phyloP scores from a whole-genome alignment of 2,329 filamentous ascomycete species.

The Domatiomyces catenatus region DNA sequence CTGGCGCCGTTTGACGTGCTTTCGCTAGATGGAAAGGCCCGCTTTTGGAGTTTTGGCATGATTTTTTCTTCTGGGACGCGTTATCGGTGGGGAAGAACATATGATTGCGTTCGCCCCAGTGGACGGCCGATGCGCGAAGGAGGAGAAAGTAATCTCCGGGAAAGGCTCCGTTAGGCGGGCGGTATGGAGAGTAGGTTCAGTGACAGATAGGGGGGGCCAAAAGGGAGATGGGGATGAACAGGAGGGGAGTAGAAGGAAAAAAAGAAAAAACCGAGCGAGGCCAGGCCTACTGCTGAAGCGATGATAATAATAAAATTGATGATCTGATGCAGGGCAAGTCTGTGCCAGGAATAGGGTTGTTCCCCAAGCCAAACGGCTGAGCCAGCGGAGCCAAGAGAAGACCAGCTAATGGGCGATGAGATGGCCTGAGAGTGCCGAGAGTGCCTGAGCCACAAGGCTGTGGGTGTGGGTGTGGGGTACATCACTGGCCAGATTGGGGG shows the following conservation, averaged over 20 bases:
- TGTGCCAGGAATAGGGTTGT: too few relatives aligned
- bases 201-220: not conserved
- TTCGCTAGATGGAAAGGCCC: conserved; percentile 5
- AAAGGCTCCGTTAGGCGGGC: not conserved
- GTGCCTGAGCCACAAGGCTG: too few relatives aligned
- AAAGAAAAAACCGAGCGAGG: not conserved
- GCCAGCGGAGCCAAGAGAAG: too few relatives aligned
- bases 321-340: too few relatives aligned
- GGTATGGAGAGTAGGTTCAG: too few relatives aligned
- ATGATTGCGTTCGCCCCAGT: not conserved
- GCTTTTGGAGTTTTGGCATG: conserved; percentile 14
- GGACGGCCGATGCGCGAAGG: not conserved
- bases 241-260: not conserved
- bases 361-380: too few relatives aligned
- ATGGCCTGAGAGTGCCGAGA: too few relatives aligned
- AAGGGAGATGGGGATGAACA: not conserved
- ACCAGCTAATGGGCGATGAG: too few relatives aligned
- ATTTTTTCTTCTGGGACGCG: not conserved
- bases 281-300: not conserved
- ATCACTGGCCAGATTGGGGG: too few relatives aligned
- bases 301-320: not conserved
- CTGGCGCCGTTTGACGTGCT: conserved; percentile 5
- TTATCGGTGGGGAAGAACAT: not conserved
- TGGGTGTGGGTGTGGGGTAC: too few relatives aligned
- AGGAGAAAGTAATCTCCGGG: not conserved